phyloP scores from a whole-genome alignment of 371 early-diverging fungal genomes.

The Haplosporangium sp. region DNA sequence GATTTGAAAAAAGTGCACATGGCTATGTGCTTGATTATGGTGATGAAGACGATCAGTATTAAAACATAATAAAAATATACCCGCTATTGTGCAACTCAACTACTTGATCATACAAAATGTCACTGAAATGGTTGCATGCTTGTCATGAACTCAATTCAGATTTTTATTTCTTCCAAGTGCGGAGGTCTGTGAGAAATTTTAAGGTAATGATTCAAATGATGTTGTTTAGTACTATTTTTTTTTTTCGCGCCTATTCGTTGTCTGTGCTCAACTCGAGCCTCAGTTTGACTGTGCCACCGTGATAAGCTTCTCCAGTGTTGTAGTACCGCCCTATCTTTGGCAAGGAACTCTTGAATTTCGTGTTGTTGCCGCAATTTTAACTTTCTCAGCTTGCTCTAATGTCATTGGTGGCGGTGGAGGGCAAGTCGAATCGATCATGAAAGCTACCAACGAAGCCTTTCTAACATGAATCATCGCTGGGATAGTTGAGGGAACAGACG shows the following conservation, averaged over 20 bases:
- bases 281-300: slow-evolving; percentile 2
- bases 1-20: slow-evolving; percentile 47
- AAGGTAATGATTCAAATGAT: too few species aligned
- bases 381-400: slow-evolving; percentile 14
- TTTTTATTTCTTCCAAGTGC: too few species aligned
- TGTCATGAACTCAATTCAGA: too few species aligned
- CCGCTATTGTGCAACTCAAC: too few species aligned
- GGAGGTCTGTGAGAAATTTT: too few species aligned
- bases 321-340: slow-evolving; percentile 6
- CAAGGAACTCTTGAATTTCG: slow-evolving; percentile 12
- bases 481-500: not conserved
- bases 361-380: slow-evolving; percentile 21
- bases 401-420: slow-evolving; percentile 30
- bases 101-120: too few species aligned
- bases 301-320: slow-evolving; percentile 5
- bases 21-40: slow-evolving; percentile 47
- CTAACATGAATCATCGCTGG: slow-evolving; percentile 9
- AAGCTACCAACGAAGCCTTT: slow-evolving; percentile 30
- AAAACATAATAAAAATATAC: not conserved
- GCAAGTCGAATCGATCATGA: slow-evolving; percentile 2
- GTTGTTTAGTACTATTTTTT: not conserved
- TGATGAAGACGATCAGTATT: slow-evolving; percentile 32
- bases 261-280: slow-evolving; percentile 6
- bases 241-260: slow-evolving; percentile 4
- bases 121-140: too few species aligned